phyloP scores from a whole-genome alignment of 2,329 filamentous ascomycete genomes.

The Pezicula radicicola region DNA sequence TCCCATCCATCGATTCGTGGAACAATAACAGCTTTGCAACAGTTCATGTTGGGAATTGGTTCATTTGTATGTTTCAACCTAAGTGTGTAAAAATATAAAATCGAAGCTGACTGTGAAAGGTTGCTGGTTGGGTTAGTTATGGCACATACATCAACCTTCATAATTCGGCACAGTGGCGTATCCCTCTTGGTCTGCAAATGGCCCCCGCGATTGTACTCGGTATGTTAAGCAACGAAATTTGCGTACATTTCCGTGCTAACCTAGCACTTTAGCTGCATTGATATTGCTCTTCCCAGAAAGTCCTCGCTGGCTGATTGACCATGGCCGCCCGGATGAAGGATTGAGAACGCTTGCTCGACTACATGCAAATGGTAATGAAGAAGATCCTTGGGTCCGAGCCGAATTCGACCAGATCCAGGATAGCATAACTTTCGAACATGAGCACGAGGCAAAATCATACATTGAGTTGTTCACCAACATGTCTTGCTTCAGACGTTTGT shows the following conservation, averaged over 20 bases:
- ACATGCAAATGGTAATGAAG: constrained; percentile 56
- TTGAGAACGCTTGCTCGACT: constrained; percentile 55
- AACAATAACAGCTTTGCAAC: constrained; percentile 67
- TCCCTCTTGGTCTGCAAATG: constrained; percentile 50
- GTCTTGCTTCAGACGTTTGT: constrained; percentile 60
- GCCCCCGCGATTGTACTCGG: constrained; percentile 51
- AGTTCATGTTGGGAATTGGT: constrained; percentile 80
- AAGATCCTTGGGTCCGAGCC: constrained; percentile 59
- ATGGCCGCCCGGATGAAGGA: constrained; percentile 52
- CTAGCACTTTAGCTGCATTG: constrained; percentile 38
- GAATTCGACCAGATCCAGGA: constrained; percentile 64
- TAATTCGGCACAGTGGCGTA: constrained; percentile 28
- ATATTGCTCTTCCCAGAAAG: constrained; percentile 63
- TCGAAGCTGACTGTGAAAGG: background rate
- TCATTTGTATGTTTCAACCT: constrained; percentile 41
- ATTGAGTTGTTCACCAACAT: constrained; percentile 56
- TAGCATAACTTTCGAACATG: constrained; percentile 57
- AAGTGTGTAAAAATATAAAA: background rate
- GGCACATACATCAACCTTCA: constrained; percentile 40
- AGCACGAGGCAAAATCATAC: constrained; percentile 61
- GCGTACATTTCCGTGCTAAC: background rate
- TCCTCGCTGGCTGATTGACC: constrained; percentile 60
- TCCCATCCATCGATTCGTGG: constrained; percentile 77
- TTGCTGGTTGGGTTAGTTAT: constrained; percentile 72
- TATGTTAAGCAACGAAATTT: constrained; percentile 23